phyloP scores from a whole-genome alignment of 176 grass and related monocot genomes.

The Aegilops longissima region DNA sequence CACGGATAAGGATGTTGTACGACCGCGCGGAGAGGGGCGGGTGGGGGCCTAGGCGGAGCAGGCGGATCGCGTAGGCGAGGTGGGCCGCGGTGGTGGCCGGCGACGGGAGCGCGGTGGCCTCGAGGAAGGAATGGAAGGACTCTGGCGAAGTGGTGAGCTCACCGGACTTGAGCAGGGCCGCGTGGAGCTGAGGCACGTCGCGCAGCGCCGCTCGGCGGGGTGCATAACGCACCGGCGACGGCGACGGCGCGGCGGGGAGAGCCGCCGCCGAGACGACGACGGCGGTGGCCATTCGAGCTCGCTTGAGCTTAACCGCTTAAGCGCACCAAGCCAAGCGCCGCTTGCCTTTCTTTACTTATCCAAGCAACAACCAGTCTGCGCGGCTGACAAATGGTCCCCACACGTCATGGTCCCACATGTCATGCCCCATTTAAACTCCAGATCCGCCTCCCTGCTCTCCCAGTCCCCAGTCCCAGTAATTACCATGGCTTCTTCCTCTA shows the following conservation, averaged over 20 bases:
- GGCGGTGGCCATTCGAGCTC: slow-evolving; percentile 35
- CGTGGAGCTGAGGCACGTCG: slow-evolving; percentile 50
- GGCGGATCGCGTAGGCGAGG: slow-evolving; percentile 50
- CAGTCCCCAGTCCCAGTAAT: background rate
- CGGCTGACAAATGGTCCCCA: background rate
- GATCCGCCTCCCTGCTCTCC: background rate
- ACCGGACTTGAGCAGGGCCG: slow-evolving; percentile 52
- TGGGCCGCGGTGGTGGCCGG: slow-evolving; percentile 17
- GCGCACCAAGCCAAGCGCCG: background rate
- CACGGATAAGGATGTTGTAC: slow-evolving; percentile 62
- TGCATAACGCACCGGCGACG: background rate
- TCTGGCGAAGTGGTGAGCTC: slow-evolving; percentile 32
- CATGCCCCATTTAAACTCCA: slow-evolving; percentile 30
- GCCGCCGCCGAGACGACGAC: background rate
- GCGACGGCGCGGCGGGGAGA: background rate
- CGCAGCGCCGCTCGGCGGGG: background rate
- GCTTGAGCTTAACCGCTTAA: slow-evolving; percentile 3
- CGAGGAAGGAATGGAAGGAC: slow-evolving; percentile 49
- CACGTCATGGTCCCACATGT: background rate
- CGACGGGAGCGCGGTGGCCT: slow-evolving; percentile 28
- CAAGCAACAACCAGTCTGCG: background rate
- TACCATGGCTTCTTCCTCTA: slow-evolving; percentile 36
- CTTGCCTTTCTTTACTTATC: slow-evolving; percentile 28
- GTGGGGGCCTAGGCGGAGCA: slow-evolving; percentile 33
- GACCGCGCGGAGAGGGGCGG: slow-evolving; percentile 12